Conservation (phyloP, 164 flowering plant genomes). For the Cinnamomum chago region DNA sequence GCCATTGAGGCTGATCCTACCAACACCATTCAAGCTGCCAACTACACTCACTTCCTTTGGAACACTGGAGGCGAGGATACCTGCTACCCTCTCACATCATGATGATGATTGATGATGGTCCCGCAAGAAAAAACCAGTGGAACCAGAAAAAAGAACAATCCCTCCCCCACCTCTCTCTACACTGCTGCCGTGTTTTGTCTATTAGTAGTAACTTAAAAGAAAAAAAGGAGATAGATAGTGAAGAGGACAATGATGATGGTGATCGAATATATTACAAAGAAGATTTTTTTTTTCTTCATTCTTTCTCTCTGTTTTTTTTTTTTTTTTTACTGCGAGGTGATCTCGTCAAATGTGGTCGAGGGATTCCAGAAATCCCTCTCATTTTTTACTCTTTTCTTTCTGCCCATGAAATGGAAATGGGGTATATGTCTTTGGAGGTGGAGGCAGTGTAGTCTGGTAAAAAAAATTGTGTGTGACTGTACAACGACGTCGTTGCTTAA, state of each 20-base stretch:
- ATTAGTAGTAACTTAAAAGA: not conserved
- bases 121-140: no score
- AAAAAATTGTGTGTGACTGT: no score
- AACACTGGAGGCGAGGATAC: slow-evolving; percentile 94
- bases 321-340: not conserved
- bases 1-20: slow-evolving; percentile 81
- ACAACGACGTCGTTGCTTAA: no score
- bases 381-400: not conserved
- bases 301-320: no score
- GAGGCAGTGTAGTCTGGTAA: not conserved
- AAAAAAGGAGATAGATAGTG: not conserved
- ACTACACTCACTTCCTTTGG: slow-evolving; percentile 91
- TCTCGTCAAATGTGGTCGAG: slow-evolving; percentile 3
- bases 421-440: not conserved
- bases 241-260: not conserved
- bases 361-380: slow-evolving; percentile 1
- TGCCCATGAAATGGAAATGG: not conserved
- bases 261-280: not conserved
- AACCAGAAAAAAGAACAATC: not conserved
- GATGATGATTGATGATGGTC: not conserved
- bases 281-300: not conserved
- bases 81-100: slow-evolving; percentile 59
- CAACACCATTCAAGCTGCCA: slow-evolving; percentile 65
- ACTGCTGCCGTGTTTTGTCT: not conserved
- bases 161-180: not conserved